Percentiles rank a stretch among this genome's conserved stretches.
These are phyloP conservation scores for Penicillium sp. DNA, from an alignment of 2,329 filamentous ascomycete species.

Conservation along the genomic window DNA sequence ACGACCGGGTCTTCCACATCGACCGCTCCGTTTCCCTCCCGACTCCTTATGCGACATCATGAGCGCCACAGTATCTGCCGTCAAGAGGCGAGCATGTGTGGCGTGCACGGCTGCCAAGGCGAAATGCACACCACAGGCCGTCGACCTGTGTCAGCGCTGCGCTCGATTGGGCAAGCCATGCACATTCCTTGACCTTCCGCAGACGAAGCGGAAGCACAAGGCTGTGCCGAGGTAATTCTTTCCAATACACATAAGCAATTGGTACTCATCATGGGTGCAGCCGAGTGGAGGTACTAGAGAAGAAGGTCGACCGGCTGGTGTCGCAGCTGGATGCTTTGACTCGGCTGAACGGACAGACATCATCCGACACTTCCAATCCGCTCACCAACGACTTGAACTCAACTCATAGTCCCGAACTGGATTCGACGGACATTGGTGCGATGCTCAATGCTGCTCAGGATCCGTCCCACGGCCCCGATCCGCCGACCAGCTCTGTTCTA, in stretches of 20 bases:
- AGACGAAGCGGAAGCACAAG: slow-evolving; percentile 25
- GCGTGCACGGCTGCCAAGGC: slow-evolving; percentile 24
- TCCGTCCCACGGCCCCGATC: slow-evolving; percentile 19
- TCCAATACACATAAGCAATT: neutral
- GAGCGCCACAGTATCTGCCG: slow-evolving; percentile 6
- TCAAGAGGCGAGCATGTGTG: slow-evolving; percentile 26
- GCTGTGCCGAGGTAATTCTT: slow-evolving; percentile 16
- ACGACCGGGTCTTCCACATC: no score
- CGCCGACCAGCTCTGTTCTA: slow-evolving; percentile 17
- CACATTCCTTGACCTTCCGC: slow-evolving; percentile 28
- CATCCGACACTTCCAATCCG: slow-evolving; percentile 6
- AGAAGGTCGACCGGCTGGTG: slow-evolving; percentile 21
- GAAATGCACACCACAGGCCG: slow-evolving; percentile 24
- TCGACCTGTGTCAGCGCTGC: slow-evolving; percentile 22
- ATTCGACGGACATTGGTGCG: slow-evolving; percentile 6
- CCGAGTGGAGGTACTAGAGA: slow-evolving; percentile 22
- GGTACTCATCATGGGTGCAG: slow-evolving; percentile 14
- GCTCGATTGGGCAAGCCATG: slow-evolving; percentile 27
- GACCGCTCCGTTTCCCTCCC: slow-evolving; percentile 3
- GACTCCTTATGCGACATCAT: slow-evolving; percentile 5
- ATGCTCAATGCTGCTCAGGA: slow-evolving; percentile 18
- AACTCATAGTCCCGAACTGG: slow-evolving; percentile 5
- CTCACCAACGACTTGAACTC: slow-evolving; percentile 6
- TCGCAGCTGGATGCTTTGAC: slow-evolving; percentile 19
- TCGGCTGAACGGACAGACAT: slow-evolving; percentile 14